phyloP scores from a whole-genome alignment of 2,329 filamentous ascomycete species.

The Biscogniauxia marginata region DNA sequence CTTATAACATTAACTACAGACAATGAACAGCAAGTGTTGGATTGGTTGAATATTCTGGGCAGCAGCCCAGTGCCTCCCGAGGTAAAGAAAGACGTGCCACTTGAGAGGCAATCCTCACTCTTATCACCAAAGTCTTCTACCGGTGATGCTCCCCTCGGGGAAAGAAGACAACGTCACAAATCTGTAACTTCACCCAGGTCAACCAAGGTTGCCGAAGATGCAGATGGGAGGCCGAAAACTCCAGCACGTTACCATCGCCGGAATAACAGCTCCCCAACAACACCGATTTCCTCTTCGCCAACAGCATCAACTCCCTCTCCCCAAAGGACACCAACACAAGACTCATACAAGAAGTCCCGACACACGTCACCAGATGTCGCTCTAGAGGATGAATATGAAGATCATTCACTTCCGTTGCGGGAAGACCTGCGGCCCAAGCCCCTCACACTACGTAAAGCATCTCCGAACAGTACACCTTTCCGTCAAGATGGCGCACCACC shows the following conservation, averaged over 20 bases:
- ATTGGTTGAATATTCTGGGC: slow-evolving; percentile 83
- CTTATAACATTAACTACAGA: slow-evolving; percentile 75
- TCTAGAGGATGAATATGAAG: slow-evolving; percentile 10
- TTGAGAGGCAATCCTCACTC: slow-evolving; percentile 22
- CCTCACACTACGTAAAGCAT: slow-evolving; percentile 32
- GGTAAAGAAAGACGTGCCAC: slow-evolving; percentile 34
- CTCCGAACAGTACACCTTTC: slow-evolving; percentile 36
- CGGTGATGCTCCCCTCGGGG: slow-evolving; percentile 40
- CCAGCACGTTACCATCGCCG: slow-evolving; percentile 37
- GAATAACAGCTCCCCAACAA: slow-evolving; percentile 29
- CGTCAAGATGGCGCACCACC: slow-evolving; percentile 57
- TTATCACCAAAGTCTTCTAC: slow-evolving; percentile 23
- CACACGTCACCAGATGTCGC: slow-evolving; percentile 14
- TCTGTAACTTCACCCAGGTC: slow-evolving; percentile 17
- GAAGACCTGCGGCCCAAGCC: slow-evolving; percentile 42
- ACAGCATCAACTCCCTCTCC: slow-evolving; percentile 26
- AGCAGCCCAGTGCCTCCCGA: slow-evolving; percentile 49
- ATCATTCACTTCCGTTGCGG: slow-evolving; percentile 26
- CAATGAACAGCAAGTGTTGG: slow-evolving; percentile 71
- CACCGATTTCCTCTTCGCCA: slow-evolving; percentile 23
- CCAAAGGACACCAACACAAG: slow-evolving; percentile 40
- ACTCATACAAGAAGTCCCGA: slow-evolving; percentile 26
- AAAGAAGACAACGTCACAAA: slow-evolving; percentile 30
- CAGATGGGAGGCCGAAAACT: slow-evolving; percentile 31
- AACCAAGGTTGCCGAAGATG: slow-evolving; percentile 18